phyloP scores from a whole-genome alignment of 257 asterid genomes.

The Ehretia macrophylla region DNA sequence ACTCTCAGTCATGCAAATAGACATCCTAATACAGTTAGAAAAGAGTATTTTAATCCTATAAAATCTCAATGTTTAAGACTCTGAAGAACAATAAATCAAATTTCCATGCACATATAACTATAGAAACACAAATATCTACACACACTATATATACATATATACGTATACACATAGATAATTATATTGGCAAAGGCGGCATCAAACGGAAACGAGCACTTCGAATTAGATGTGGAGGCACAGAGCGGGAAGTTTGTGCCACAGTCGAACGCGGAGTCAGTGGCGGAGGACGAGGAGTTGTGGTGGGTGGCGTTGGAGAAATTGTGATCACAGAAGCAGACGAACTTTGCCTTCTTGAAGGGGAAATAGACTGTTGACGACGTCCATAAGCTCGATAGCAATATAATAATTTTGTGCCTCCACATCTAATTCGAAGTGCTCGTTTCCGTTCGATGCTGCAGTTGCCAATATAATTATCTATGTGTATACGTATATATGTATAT shows the following conservation, averaged over 20 bases:
- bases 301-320: too few species aligned
- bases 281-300: slow-evolving; percentile 50
- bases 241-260: slow-evolving; percentile 44
- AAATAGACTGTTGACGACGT: slow-evolving; percentile 62
- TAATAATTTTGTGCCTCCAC: slow-evolving; percentile 46
- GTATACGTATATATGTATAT: too few species aligned
- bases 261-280: slow-evolving; percentile 62
- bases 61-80: too few species aligned
- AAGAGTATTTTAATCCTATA: too few species aligned
- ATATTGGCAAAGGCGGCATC: slow-evolving; percentile 70
- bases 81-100: too few species aligned
- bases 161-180: too few species aligned
- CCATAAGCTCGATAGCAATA: slow-evolving; percentile 58
- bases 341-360: slow-evolving; percentile 44
- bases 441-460: slow-evolving; percentile 73
- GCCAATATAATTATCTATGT: too few species aligned
- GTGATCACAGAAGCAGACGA: slow-evolving; percentile 42
- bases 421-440: slow-evolving; percentile 60
- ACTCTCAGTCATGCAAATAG: too few species aligned
- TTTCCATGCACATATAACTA: too few species aligned
- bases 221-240: slow-evolving; percentile 46
- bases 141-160: too few species aligned
- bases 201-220: slow-evolving; percentile 68
- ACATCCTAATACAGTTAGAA: too few species aligned
- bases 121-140: too few species aligned